These are phyloP conservation scores for Fusarium sp. DNA, from an alignment of 2,329 filamentous ascomycete species.

Conservation along the genomic window DNA sequence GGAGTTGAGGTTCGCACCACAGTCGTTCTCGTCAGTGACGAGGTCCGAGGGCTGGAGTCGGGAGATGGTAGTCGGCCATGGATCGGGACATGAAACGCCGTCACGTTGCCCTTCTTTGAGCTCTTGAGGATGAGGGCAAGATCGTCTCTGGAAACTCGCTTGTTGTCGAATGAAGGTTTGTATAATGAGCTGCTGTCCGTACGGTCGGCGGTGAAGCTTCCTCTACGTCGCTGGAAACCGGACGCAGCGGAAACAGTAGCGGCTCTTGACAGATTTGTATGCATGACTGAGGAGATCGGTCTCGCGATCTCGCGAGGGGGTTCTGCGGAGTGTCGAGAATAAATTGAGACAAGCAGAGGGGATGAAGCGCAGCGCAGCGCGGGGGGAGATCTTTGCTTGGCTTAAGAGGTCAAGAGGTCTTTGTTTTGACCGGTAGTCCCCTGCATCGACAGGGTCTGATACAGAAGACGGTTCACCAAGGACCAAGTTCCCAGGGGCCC, in stretches of 20 bases:
- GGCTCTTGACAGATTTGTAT: slow-evolving; percentile 45
- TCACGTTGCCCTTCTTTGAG: slow-evolving; percentile 53
- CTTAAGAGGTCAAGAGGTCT: slow-evolving; percentile 37
- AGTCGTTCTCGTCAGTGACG: slow-evolving; percentile 50
- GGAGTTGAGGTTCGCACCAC: slow-evolving; percentile 60
- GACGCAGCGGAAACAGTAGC: slow-evolving; percentile 45
- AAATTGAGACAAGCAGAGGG: slow-evolving; percentile 36
- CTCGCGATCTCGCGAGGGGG: slow-evolving; percentile 31
- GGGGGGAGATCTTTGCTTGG: slow-evolving; percentile 41
- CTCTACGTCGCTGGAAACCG: slow-evolving; percentile 42
- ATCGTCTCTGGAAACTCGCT: slow-evolving; percentile 63
- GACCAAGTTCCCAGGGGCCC: slow-evolving; percentile 38
- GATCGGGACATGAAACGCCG: slow-evolving; percentile 59
- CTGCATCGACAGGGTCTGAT: slow-evolving; percentile 50
- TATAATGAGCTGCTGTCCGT: slow-evolving; percentile 33
- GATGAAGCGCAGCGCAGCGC: slow-evolving; percentile 26
- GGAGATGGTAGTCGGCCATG: slow-evolving; percentile 61
- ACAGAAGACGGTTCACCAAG: slow-evolving; percentile 48
- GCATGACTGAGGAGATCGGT: slow-evolving; percentile 40
- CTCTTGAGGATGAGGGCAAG: slow-evolving; percentile 52
- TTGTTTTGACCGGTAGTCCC: slow-evolving; percentile 42
- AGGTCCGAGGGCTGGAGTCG: slow-evolving; percentile 57
- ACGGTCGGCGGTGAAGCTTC: slow-evolving; percentile 45
- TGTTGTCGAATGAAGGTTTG: slow-evolving; percentile 54
- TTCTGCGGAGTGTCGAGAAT: slow-evolving; percentile 38